A percentile compares a stretch with the other conserved stretches of the same genome.
Evolutionary conservation across 140 eudicot genomes (phyloP).

Genomic region (Bidens hawaiensis): DNA sequence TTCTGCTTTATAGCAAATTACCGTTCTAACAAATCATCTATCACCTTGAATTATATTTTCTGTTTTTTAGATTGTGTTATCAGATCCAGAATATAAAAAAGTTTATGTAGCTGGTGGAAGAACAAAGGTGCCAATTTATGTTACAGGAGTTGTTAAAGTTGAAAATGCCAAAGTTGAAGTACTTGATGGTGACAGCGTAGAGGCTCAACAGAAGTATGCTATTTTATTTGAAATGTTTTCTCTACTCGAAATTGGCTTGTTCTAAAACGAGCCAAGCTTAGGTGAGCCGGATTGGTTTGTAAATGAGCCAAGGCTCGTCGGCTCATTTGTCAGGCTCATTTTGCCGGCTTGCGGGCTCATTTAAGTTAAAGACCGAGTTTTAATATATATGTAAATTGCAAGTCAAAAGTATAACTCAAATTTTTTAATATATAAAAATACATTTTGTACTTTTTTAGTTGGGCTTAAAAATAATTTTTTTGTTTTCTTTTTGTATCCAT

Average conservation of each 20-base stretch:
- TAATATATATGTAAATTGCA: no score
- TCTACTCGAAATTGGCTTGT: not conserved
- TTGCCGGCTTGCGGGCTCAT: no score
- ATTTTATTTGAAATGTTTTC: not conserved
- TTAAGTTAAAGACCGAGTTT: no score
- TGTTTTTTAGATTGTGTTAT: conserved; percentile 47
- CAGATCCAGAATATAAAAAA: conserved; percentile 52
- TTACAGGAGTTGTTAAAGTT: conserved; percentile 30
- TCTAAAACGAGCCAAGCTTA: not conserved
- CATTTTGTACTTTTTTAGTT: no score
- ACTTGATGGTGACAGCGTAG: conserved; percentile 38
- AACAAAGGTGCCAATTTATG: conserved; percentile 25
- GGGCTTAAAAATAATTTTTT: no score
- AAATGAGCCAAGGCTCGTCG: no score
- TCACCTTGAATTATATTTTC: not conserved
- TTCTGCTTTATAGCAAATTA: not conserved
- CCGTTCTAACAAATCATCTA: not conserved
- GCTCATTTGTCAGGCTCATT: no score
- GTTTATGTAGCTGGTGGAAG: conserved; percentile 58
- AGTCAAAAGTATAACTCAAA: no score
- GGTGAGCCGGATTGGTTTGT: no score
- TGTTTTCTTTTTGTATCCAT: no score
- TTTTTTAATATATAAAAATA: no score
- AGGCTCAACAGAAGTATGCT: conserved; percentile 56
- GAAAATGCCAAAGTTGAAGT: conserved; percentile 29